These are phyloP conservation scores for Neurospora africana DNA, from an alignment of 495 filamentous ascomycete genomes.

Conservation along the genomic window DNA sequence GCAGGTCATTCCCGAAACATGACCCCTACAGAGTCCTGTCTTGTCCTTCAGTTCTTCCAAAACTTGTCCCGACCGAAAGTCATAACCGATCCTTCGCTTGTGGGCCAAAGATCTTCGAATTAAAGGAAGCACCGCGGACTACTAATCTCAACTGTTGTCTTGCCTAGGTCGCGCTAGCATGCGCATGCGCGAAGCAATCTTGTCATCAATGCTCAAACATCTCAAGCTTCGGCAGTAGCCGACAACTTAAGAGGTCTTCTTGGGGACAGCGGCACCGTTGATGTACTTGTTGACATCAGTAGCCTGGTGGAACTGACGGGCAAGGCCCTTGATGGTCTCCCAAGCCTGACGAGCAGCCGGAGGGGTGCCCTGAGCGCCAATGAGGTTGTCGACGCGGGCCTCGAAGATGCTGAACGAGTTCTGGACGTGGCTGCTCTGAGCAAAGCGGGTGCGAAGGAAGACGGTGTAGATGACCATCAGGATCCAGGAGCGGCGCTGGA, in stretches of 20 bases:
- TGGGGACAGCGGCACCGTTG: slow-evolving; percentile 41
- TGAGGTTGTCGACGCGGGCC: slow-evolving; percentile 64
- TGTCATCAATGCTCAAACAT: neutral
- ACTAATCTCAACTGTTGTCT: neutral
- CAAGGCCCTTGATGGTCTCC: slow-evolving; percentile 65
- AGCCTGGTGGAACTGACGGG: slow-evolving; percentile 61
- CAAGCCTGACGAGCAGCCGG: slow-evolving; percentile 74
- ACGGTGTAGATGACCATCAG: slow-evolving; percentile 73
- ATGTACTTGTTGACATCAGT: slow-evolving; percentile 69
- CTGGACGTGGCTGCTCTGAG: slow-evolving; percentile 87
- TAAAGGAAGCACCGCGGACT: neutral
- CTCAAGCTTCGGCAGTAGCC: neutral
- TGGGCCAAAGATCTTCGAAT: neutral
- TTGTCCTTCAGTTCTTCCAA: neutral
- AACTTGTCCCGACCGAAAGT: neutral
- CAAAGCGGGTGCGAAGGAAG: slow-evolving; percentile 83
- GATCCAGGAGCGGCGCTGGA: slow-evolving; percentile 84
- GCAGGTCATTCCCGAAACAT: neutral
- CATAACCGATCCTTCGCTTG: neutral
- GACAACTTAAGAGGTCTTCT: slow-evolving; percentile 34
- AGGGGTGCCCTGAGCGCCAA: slow-evolving; percentile 79
- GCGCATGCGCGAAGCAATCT: slow-evolving; percentile 5
- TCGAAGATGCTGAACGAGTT: slow-evolving; percentile 62
- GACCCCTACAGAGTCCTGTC: neutral
- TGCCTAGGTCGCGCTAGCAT: slow-evolving; percentile 6